Evolutionary conservation across 2,329 filamentous ascomycete species (phyloP).

Genomic region (Chaetomium globosum): DNA sequence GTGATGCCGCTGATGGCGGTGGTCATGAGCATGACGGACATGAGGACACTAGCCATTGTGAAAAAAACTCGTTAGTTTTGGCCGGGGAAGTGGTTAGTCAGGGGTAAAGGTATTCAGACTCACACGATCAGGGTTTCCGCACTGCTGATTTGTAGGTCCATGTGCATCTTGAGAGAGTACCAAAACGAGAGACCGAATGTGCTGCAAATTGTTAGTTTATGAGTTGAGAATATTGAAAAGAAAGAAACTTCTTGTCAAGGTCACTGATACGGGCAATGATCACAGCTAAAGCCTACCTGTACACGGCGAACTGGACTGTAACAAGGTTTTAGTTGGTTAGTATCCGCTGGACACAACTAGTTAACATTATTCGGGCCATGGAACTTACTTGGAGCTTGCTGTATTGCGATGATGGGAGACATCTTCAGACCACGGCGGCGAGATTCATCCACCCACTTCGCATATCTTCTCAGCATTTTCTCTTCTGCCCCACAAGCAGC

Average conservation of each 20-base stretch:
- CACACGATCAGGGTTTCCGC: conserved; percentile 60
- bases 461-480: conserved; percentile 57
- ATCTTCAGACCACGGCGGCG: conserved; percentile 41
- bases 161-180: conserved; percentile 59
- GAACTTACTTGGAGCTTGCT: conserved; percentile 39
- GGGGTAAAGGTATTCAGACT: conserved; percentile 33
- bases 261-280: too few relatives aligned
- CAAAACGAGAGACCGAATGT: conserved; percentile 63
- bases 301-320: conserved; percentile 41
- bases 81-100: neutral
- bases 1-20: conserved; percentile 59
- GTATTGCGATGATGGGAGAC: conserved; percentile 38
- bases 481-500: conserved; percentile 63
- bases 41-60: conserved; percentile 46
- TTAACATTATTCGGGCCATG: neutral
- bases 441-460: conserved; percentile 57
- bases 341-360: neutral
- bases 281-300: conserved; percentile 32
- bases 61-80: neutral
- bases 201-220: conserved; percentile 25
- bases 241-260: too few relatives aligned
- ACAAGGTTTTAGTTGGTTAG: conserved; percentile 16
- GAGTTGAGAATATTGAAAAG: too few relatives aligned
- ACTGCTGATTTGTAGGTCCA: conserved; percentile 50
- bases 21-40: conserved; percentile 61